phyloP scores from a whole-genome alignment of 148 eudicot species.

The Polygonum maritimum region DNA sequence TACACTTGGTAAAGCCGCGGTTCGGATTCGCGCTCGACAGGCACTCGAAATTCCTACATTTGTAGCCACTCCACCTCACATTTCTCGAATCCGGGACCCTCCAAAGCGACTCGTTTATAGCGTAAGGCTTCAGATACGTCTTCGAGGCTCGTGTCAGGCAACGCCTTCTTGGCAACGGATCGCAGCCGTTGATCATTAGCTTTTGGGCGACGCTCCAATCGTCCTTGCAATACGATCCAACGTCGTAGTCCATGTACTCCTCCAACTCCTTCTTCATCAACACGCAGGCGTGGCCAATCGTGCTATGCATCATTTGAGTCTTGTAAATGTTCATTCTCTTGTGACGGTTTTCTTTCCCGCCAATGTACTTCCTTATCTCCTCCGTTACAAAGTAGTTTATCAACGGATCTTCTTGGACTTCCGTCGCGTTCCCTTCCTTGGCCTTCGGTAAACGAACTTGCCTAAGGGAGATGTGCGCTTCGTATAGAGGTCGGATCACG shows the following conservation, averaged over 20 bases:
- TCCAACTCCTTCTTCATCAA: slow-evolving; percentile 71
- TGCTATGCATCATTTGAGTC: slow-evolving; percentile 50
- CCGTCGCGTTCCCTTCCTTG: slow-evolving; percentile 24
- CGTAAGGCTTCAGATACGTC: slow-evolving; percentile 61
- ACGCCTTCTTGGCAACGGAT: slow-evolving; percentile 88
- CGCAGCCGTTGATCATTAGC: slow-evolving; percentile 89
- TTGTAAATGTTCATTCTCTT: slow-evolving; percentile 65
- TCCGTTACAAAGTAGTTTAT: slow-evolving; percentile 65
- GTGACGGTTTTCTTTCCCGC: slow-evolving; percentile 71
- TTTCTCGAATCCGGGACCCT: slow-evolving; percentile 69
- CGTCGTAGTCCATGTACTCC: slow-evolving; percentile 88
- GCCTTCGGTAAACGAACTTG: slow-evolving; percentile 64
- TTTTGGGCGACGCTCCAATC: slow-evolving; percentile 87
- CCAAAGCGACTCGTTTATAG: slow-evolving; percentile 90
- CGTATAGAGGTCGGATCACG: slow-evolving; percentile 68
- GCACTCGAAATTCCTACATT: slow-evolving; percentile 67
- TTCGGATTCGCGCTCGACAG: slow-evolving; percentile 71
- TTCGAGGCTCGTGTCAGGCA: slow-evolving; percentile 90
- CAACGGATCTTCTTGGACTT: slow-evolving; percentile 61
- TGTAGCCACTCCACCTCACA: slow-evolving; percentile 80
- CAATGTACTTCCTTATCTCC: slow-evolving; percentile 92
- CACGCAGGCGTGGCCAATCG: slow-evolving; percentile 91
- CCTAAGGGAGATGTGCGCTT: slow-evolving; percentile 82
- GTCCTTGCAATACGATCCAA: slow-evolving; percentile 88
- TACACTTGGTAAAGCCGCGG: slow-evolving; percentile 66